These are phyloP conservation scores for Naumovozyma baii DNA, from an alignment of 805 yeast species.

Conservation along the genomic window DNA sequence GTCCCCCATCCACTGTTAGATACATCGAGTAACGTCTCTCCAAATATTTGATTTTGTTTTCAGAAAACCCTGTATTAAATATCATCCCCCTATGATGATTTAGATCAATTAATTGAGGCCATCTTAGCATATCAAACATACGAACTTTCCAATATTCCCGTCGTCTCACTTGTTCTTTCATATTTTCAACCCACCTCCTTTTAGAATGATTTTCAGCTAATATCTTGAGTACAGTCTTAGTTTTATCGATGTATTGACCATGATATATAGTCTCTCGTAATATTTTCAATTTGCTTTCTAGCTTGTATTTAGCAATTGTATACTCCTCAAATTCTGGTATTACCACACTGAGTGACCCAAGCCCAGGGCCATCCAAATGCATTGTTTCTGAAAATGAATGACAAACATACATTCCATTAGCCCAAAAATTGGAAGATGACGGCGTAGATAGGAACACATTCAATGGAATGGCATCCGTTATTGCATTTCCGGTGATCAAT, in stretches of 20 bases:
- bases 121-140: no score
- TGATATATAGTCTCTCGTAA: no score
- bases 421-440: slow-evolving; percentile 30
- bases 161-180: neutral
- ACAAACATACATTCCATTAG: slow-evolving; percentile 52
- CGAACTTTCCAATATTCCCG: neutral
- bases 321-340: slow-evolving; percentile 34
- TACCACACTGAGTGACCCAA: slow-evolving; percentile 62
- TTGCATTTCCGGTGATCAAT: slow-evolving; percentile 75
- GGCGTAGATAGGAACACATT: no score
- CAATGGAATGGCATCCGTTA: slow-evolving; percentile 47
- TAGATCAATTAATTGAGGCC: neutral
- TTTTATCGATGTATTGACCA: neutral
- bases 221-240: slow-evolving; percentile 31
- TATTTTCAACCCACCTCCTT: neutral
- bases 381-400: slow-evolving; percentile 91
- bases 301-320: neutral
- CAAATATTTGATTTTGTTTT: neutral
- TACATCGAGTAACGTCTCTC: neutral
- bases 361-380: slow-evolving; percentile 91
- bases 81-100: neutral
- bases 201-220: slow-evolving; percentile 6
- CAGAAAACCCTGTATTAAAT: neutral
- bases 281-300: no score
- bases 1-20: neutral